A percentile compares a stretch with the other conserved stretches of the same genome.
Conservation (phyloP, 805 yeast species). For the Lipomyces sp. region DNA sequence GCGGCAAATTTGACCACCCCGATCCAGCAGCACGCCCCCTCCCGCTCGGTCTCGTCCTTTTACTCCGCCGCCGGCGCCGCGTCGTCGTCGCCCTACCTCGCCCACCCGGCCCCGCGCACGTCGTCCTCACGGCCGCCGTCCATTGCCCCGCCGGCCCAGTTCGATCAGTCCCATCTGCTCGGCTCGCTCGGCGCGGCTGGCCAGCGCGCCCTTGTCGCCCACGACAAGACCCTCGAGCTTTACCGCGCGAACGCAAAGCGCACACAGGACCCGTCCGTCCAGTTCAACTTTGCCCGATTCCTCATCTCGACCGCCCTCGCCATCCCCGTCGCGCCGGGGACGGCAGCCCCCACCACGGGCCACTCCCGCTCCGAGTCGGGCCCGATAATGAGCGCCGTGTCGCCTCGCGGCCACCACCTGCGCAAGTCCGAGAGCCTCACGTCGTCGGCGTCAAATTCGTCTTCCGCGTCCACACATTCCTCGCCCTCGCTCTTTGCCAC, state of each 20-base stretch:
- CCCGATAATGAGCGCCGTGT: background rate
- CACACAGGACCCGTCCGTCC: constrained; percentile 78
- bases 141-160: constrained; percentile 19
- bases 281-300: constrained; percentile 87
- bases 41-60: background rate
- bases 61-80: background rate
- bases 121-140: constrained; percentile 13
- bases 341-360: background rate
- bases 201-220: constrained; percentile 51
- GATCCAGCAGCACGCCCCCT: background rate
- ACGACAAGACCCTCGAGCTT: constrained; percentile 79
- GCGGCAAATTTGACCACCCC: constrained; percentile 4
- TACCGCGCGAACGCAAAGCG: constrained; percentile 82
- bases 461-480: background rate
- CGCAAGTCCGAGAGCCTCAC: constrained; percentile 6
- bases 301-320: constrained; percentile 76
- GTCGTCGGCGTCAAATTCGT: constrained; percentile 3
- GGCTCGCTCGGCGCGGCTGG: constrained; percentile 24
- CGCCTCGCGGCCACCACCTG: background rate
- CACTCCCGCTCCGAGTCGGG: background rate
- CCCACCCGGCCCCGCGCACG: background rate
- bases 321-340: constrained; percentile 7
- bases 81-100: background rate
- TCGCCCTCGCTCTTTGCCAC: background rate
- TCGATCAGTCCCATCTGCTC: constrained; percentile 26